phyloP scores from a whole-genome alignment of 2,329 filamentous ascomycete genomes.

The Pseudocercospora fuligena region DNA sequence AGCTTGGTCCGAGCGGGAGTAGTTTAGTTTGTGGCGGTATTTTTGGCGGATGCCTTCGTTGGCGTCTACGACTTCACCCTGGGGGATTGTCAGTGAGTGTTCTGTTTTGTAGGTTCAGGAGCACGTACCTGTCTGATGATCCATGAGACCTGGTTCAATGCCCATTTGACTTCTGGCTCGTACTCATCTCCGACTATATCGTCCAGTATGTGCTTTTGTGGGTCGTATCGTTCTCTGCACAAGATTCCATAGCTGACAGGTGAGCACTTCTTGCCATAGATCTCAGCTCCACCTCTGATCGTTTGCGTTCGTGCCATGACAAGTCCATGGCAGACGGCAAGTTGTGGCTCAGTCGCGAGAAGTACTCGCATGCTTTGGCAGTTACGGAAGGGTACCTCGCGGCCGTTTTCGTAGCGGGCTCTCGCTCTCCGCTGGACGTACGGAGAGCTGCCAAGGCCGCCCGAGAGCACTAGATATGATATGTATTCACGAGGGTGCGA shows the following conservation, averaged over 20 bases:
- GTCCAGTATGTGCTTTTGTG: background rate
- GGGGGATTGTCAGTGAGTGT: background rate
- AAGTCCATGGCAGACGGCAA: conserved; percentile 21
- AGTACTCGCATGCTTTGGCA: conserved; percentile 36
- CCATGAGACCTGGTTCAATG: background rate
- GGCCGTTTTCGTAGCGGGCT: conserved; percentile 39
- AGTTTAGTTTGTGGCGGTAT: conserved; percentile 6
- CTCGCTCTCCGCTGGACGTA: conserved; percentile 47
- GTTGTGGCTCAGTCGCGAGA: conserved; percentile 33
- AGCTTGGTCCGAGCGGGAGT: background rate
- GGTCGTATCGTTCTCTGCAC: conserved; percentile 1
- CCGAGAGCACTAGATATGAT: conserved; percentile 47
- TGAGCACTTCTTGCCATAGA: background rate
- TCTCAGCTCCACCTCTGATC: background rate
- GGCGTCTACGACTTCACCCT: background rate
- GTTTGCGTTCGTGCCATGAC: conserved; percentile 18
- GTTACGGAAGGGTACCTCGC: conserved; percentile 12
- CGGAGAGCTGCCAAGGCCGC: conserved; percentile 49
- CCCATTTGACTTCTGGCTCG: background rate
- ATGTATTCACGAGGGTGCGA: conserved; percentile 40
- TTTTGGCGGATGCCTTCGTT: background rate
- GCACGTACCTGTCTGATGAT: background rate
- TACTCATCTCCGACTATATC: background rate
- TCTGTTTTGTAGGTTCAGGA: background rate
- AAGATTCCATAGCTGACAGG: conserved; percentile 1